These are phyloP conservation scores for Neopestalotiopsis clavispora DNA, from an alignment of 2,329 filamentous ascomycete genomes.

Conservation along the genomic window DNA sequence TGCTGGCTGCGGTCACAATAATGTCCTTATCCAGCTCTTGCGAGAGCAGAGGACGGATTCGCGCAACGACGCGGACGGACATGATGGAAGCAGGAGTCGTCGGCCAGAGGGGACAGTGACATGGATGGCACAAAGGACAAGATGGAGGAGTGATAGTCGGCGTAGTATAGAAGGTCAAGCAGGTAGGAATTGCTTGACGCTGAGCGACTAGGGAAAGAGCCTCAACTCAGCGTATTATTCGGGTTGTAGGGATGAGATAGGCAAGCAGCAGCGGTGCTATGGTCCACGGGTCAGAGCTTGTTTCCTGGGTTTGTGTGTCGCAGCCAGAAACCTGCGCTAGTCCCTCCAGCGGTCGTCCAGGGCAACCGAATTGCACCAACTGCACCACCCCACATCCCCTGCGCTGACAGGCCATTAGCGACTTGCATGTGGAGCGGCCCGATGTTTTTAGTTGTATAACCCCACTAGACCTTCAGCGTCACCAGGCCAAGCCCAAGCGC, in stretches of 20 bases:
- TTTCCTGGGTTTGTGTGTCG: neutral
- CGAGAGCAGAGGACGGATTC: constrained; percentile 86
- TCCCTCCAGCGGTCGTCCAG: constrained; percentile 2
- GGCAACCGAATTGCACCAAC: neutral
- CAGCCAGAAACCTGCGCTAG: neutral
- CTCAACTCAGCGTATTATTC: neutral
- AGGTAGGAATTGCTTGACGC: neutral
- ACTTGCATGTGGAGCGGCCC: neutral
- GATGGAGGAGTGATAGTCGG: neutral
- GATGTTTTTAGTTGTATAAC: neutral
- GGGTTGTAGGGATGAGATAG: constrained; percentile 1
- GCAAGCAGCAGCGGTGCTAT: neutral
- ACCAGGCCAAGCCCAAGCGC: too few relatives aligned
- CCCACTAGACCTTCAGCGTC: neutral
- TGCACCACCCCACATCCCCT: neutral
- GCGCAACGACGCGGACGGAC: constrained; percentile 85
- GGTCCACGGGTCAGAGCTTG: neutral
- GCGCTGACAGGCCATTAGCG: neutral
- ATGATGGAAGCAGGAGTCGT: constrained; percentile 37
- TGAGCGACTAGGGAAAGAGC: neutral
- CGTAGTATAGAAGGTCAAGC: neutral
- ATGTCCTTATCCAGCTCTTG: constrained; percentile 86
- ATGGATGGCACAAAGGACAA: constrained; percentile 4
- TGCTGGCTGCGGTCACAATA: constrained; percentile 74
- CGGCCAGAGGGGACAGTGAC: neutral